These are phyloP conservation scores for Colletotrichum orbiculare DNA, from an alignment of 2,329 filamentous ascomycete species.

Conservation along the genomic window DNA sequence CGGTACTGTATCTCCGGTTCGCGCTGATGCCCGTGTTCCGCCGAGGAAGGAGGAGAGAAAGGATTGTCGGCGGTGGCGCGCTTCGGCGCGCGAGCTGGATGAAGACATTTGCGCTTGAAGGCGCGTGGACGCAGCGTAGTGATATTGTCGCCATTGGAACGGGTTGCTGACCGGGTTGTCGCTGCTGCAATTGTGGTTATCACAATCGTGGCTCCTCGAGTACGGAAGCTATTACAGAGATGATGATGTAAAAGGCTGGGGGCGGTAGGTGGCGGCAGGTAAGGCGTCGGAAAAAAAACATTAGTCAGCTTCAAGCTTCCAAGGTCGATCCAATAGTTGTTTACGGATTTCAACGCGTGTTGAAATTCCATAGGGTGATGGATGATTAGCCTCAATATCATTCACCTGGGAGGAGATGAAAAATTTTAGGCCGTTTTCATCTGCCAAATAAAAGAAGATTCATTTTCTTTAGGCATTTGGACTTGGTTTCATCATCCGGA, in stretches of 20 bases:
- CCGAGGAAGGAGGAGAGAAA: slow-evolving; percentile 49
- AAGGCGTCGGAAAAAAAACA: background rate
- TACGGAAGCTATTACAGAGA: background rate
- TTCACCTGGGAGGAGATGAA: background rate
- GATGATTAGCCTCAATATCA: background rate
- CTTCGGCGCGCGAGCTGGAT: slow-evolving; percentile 53
- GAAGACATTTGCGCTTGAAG: slow-evolving; percentile 53
- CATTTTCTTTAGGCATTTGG: background rate
- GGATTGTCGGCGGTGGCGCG: slow-evolving; percentile 44
- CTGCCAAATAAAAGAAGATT: background rate
- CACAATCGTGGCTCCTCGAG: too few relatives aligned
- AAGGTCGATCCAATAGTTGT: slow-evolving; percentile 20
- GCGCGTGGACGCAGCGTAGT: slow-evolving; percentile 52
- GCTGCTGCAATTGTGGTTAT: background rate
- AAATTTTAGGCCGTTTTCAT: background rate
- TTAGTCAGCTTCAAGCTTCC: slow-evolving; percentile 28
- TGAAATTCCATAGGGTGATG: background rate
- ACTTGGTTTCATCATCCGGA: background rate
- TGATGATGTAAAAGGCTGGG: slow-evolving; percentile 35
- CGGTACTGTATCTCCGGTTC: background rate
- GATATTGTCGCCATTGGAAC: slow-evolving; percentile 43
- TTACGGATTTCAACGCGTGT: slow-evolving; percentile 22
- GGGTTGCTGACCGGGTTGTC: background rate
- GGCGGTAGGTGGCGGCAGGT: slow-evolving; percentile 37
- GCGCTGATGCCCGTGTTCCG: slow-evolving; percentile 13